A percentile compares a stretch with the other conserved stretches of the same genome.
These are phyloP conservation scores for Leishmania braziliensis DNA, from an alignment of 208 protist species.

Conservation along the genomic window DNA sequence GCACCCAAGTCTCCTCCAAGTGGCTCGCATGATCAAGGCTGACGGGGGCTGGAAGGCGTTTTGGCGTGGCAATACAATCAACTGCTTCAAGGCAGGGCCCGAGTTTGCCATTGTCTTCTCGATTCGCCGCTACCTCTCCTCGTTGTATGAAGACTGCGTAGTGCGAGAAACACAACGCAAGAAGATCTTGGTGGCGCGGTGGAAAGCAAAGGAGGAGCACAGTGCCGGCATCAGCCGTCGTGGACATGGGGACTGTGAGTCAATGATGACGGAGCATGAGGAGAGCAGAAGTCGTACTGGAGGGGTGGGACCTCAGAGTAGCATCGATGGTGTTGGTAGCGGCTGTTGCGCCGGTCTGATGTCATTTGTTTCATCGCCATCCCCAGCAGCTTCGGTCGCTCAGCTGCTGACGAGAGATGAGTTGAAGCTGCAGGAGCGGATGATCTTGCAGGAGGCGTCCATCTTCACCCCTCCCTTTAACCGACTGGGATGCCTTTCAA, in stretches of 20 bases:
- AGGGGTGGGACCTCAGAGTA: neutral
- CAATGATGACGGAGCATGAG: constrained; percentile 28
- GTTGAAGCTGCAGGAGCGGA: constrained; percentile 24
- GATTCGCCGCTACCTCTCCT: constrained; percentile 79
- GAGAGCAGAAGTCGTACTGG: neutral
- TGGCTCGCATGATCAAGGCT: constrained; percentile 72
- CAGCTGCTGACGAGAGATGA: neutral
- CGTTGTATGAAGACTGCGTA: constrained; percentile 80
- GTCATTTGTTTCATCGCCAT: neutral
- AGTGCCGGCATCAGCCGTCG: constrained; percentile 33
- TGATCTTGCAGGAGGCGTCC: constrained; percentile 49
- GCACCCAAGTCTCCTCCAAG: constrained; percentile 61
- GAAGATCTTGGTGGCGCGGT: constrained; percentile 19
- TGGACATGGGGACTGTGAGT: constrained; percentile 37
- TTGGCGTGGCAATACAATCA: constrained; percentile 90
- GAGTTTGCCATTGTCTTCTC: constrained; percentile 92
- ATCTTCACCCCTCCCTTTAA: constrained; percentile 71
- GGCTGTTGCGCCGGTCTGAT: neutral
- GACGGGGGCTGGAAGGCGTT: constrained; percentile 82
- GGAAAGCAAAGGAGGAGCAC: constrained; percentile 31
- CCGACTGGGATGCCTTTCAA: constrained; percentile 35
- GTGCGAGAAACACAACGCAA: constrained; percentile 54
- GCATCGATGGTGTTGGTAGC: neutral
- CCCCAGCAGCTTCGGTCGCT: neutral
- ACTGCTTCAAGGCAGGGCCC: constrained; percentile 91